Evolutionary conservation across 2,329 filamentous ascomycete genomes (phyloP), one percentile per base, ranked within the genome.

Genomic region (Trichoderma atroviride): DNA sequence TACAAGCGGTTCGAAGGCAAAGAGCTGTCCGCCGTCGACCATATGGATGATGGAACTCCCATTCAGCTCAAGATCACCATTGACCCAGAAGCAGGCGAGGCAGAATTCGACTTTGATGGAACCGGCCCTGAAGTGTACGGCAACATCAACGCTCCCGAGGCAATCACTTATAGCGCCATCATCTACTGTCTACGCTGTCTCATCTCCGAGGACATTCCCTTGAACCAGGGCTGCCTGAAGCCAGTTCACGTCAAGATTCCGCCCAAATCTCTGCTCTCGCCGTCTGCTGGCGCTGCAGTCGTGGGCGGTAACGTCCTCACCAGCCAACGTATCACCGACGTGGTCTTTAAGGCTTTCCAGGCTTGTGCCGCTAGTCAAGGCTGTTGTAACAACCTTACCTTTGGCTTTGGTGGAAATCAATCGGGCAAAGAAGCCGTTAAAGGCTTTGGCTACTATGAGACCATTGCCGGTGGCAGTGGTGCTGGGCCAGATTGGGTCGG

Each of bases 41-140:
- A 89, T 78, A 95, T 96, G 92, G 92, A 96, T 74, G 92, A 96
- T 71, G 92, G 92, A 5, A 91, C 87, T 3, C 92, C 92, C 0
- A 95, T 96, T 74, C 83, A 85, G 52, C 84, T 96, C 3, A 91
- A 89, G 72, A 85, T 96, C 68, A 91, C 86, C 1, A 96, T 96
- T 70, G 88, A 95, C 73, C 86, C 87, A 0, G 85, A 89, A 0
- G 90, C 91, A 71, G 92, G 92, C 29, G 92, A 93, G 71, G 92
- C 92, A 0, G 83, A 91, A 1, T 96, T 96, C 74, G 92, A 96
- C 76, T 96, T 96, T 77, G 85, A 83, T 0, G 92, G 92, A 24
- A 96, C 92, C 0, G 92, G 92, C 0, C 89, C 91, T 0, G 91
- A 96, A 79, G 91, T 93, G 0, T 93, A 93, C 74, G 91, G 87